phyloP scores from a whole-genome alignment of 257 asterid species.

The Scutellaria galericulata region DNA sequence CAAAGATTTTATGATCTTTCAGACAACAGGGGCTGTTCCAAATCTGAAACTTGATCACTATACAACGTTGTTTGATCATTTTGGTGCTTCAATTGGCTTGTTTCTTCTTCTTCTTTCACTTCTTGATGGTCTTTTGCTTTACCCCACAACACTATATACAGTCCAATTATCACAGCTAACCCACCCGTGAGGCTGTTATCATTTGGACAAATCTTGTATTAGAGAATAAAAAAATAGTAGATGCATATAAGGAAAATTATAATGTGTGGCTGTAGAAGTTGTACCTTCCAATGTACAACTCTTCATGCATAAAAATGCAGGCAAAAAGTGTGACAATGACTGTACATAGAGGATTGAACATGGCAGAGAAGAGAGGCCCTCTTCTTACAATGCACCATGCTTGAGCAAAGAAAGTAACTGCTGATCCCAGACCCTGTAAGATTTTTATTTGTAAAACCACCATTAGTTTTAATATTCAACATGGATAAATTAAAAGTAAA shows the following conservation, averaged over 20 bases:
- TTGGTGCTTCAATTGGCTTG: conserved; percentile 30
- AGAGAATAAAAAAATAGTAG: not conserved
- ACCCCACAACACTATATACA: conserved; percentile 78
- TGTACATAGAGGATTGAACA: conserved; percentile 70
- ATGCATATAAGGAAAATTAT: not conserved
- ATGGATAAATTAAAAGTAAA: too few species aligned
- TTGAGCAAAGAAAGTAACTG: conserved; percentile 61
- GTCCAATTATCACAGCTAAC: conserved; percentile 64
- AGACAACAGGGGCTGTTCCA: conserved; percentile 61
- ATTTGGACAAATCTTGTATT: not conserved
- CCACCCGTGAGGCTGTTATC: conserved; percentile 59
- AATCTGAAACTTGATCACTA: conserved; percentile 30
- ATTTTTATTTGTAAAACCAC: not conserved
- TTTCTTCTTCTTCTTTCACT: conserved; percentile 28
- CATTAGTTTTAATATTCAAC: not conserved
- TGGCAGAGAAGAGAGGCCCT: conserved; percentile 72
- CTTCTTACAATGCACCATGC: conserved; percentile 65
- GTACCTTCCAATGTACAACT: conserved; percentile 77
- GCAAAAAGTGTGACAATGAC: conserved; percentile 58
- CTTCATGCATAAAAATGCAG: conserved; percentile 60
- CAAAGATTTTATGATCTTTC: conserved; percentile 18
- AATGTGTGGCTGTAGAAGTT: not conserved
- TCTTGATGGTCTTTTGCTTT: conserved; percentile 57
- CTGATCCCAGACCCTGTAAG: conserved; percentile 49
- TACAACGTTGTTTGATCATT: conserved; percentile 1